A percentile compares a stretch with the other conserved stretches of the same genome.
phyloP scores from a whole-genome alignment of 2,329 filamentous ascomycete genomes.

The Exophiala xenobiotica region DNA sequence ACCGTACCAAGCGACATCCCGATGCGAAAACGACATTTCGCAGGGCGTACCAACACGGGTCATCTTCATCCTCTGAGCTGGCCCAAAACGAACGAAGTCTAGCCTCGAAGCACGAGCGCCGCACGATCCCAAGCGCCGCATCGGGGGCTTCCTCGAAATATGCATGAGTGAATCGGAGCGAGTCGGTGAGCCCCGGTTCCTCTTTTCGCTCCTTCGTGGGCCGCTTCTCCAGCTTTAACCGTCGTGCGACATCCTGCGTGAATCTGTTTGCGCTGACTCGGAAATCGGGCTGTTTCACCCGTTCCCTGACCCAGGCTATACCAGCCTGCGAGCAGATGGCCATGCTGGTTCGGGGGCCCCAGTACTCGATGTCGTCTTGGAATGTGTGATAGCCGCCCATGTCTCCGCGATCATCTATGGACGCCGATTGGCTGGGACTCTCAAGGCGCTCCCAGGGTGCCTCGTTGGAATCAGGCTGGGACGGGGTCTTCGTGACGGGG shows the following conservation, averaged over 20 bases:
- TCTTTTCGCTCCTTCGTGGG: neutral
- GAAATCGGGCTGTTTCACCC: slow-evolving; percentile 1
- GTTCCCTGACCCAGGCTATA: slow-evolving; percentile 6
- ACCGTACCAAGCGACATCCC: slow-evolving; percentile 1
- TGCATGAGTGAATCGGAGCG: slow-evolving; percentile 2
- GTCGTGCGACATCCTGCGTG: neutral
- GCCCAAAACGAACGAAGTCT: slow-evolving; percentile 2
- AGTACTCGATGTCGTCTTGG: neutral
- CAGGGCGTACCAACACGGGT: slow-evolving; percentile 7
- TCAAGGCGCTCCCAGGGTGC: neutral
- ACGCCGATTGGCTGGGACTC: neutral
- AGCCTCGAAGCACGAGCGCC: slow-evolving; percentile 5
- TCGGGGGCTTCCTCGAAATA: slow-evolving; percentile 7
- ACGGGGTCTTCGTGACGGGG: neutral
- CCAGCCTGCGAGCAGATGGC: slow-evolving; percentile 6
- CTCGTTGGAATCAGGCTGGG: neutral
- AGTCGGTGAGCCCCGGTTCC: slow-evolving; percentile 23
- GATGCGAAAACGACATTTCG: slow-evolving; percentile 7
- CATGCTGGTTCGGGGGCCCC: slow-evolving; percentile 6
- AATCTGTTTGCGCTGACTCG: neutral
- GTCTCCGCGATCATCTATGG: neutral
- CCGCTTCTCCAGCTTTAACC: neutral
- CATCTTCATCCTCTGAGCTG: neutral
- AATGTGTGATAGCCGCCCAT: neutral
- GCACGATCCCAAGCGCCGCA: slow-evolving; percentile 4